Evolutionary conservation across 495 filamentous ascomycete species (phyloP).

Genomic region (Arthonia radiata): DNA sequence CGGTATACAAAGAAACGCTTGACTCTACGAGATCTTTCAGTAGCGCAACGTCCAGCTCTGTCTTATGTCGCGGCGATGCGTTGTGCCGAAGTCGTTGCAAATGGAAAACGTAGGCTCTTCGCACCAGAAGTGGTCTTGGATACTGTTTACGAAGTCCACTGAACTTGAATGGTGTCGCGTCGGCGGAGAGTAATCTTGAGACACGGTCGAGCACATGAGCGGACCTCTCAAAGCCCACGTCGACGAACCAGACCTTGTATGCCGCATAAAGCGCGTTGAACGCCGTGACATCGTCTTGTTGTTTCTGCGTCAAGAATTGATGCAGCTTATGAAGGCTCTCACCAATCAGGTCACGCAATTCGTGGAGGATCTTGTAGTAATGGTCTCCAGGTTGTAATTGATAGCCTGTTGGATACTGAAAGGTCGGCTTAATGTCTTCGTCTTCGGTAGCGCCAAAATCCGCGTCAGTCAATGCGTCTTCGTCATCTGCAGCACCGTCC

Average conservation of each 20-base stretch:
- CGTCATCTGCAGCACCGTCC: constrained; percentile 25
- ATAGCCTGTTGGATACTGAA: constrained; percentile 70
- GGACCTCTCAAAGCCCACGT: constrained; percentile 86
- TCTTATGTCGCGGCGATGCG: constrained; percentile 59
- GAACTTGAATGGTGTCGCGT: constrained; percentile 80
- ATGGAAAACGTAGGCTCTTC: constrained; percentile 83
- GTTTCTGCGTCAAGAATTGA: constrained; percentile 52
- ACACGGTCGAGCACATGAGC: constrained; percentile 83
- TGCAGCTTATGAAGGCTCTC: constrained; percentile 61
- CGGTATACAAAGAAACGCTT: constrained; percentile 80
- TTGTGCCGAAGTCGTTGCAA: constrained; percentile 84
- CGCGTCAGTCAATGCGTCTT: constrained; percentile 32
- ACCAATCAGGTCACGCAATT: constrained; percentile 57
- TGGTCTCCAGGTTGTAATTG: constrained; percentile 35
- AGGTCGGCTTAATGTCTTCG: constrained; percentile 54
- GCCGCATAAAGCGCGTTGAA: constrained; percentile 82
- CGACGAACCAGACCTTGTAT: constrained; percentile 89
- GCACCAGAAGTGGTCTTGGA: constrained; percentile 64
- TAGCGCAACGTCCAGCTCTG: constrained; percentile 57
- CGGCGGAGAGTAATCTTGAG: constrained; percentile 51
- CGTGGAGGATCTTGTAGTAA: constrained; percentile 51
- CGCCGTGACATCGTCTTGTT: constrained; percentile 87
- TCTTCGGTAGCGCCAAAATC: constrained; percentile 48
- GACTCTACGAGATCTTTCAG: constrained; percentile 77
- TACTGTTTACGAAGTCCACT: constrained; percentile 81